These are phyloP conservation scores for Cladosporium sp. DNA, from an alignment of 2,329 filamentous ascomycete genomes.

Conservation along the genomic window DNA sequence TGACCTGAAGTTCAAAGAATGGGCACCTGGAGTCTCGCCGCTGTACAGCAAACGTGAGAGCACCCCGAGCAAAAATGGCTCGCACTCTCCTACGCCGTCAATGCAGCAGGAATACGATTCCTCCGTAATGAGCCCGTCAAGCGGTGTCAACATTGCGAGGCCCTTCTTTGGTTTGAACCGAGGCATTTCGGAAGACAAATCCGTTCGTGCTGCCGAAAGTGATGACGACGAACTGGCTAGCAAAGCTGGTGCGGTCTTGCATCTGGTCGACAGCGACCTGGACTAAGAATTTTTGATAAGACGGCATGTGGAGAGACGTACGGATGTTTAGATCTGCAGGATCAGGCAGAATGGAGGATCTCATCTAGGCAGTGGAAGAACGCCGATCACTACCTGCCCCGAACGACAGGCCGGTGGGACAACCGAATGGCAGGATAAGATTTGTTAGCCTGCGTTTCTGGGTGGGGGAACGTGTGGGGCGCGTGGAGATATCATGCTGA, in stretches of 20 bases:
- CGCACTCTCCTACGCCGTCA: background rate
- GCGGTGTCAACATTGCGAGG: background rate
- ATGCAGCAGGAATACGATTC: background rate
- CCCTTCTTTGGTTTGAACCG: background rate
- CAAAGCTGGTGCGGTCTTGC: background rate
- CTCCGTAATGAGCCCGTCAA: background rate
- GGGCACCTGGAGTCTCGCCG: background rate
- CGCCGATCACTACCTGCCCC: background rate
- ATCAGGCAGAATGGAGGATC: background rate
- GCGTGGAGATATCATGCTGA: background rate
- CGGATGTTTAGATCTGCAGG: background rate
- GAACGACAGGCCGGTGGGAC: background rate
- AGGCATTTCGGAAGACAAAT: slow-evolving; percentile 1
- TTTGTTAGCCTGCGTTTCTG: background rate
- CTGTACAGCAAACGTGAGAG: background rate
- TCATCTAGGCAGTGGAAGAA: background rate
- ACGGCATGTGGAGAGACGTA: background rate
- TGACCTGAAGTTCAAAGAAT: background rate
- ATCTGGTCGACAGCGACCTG: background rate
- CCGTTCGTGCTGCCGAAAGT: background rate
- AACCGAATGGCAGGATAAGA: background rate
- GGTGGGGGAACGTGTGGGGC: background rate
- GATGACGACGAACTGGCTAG: slow-evolving; percentile 1
- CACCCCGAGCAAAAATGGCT: background rate
- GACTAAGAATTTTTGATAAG: background rate